Percentiles rank a stretch among this genome's conserved stretches.
phyloP scores from a whole-genome alignment of 75 land plant species.

The Pinus taeda region DNA sequence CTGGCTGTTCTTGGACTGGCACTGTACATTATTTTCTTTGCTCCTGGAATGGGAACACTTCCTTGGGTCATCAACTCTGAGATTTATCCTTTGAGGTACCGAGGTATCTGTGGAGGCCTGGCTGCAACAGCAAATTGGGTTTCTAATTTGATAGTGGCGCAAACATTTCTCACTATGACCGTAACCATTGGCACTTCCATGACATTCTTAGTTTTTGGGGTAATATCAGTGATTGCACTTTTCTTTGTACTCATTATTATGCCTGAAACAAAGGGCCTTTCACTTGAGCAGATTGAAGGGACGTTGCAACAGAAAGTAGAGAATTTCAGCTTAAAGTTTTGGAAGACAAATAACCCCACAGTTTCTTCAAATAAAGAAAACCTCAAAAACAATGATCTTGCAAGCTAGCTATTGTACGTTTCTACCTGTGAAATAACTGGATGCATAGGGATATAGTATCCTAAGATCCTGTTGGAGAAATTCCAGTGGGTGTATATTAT shows the following conservation, averaged over 20 bases:
- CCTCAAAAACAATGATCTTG: no score
- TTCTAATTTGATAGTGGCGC: constrained; percentile 73
- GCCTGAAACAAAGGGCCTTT: constrained; percentile 89
- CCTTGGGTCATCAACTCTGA: constrained; percentile 98
- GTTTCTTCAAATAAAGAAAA: neutral
- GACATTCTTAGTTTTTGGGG: constrained; percentile 77
- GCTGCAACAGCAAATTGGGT: constrained; percentile 90
- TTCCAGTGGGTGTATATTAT: no score
- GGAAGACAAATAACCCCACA: neutral
- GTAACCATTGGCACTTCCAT: constrained; percentile 62
- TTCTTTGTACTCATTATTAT: constrained; percentile 54
- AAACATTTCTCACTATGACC: constrained; percentile 76
- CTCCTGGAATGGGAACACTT: constrained; percentile 87
- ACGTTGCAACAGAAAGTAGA: constrained; percentile 62
- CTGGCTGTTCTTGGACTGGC: constrained; percentile 63
- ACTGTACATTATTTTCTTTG: constrained; percentile 57
- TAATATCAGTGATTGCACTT: constrained; percentile 42
- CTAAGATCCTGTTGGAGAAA: no score
- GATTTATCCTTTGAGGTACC: constrained; percentile 80
- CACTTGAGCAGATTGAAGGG: constrained; percentile 78
- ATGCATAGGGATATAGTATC: no score
- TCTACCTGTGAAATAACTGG: no score
- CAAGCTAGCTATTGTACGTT: no score
- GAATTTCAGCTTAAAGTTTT: constrained; percentile 12
- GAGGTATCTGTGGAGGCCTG: constrained; percentile 88